Conservation (phyloP, 257 asterid genomes). For the Pogostemon cablin region DNA sequence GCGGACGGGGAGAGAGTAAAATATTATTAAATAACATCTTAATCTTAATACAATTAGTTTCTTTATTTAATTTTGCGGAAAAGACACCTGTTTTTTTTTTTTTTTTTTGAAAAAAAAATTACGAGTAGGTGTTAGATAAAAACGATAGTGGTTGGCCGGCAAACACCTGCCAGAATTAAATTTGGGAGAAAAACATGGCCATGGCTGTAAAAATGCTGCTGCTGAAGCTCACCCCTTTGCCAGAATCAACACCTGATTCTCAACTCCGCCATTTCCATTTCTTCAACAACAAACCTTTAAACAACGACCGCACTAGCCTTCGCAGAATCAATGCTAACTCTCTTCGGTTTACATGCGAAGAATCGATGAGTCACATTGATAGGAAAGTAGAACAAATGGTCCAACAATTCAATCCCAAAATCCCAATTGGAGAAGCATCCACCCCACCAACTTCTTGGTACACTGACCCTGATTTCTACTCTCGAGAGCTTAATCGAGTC, state of each 20-base stretch:
- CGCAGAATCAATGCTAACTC: not conserved
- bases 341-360: not conserved
- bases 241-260: too few relatives aligned
- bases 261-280: constrained; percentile 19
- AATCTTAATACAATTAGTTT: too few relatives aligned
- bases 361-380: constrained; percentile 15
- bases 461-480: constrained; percentile 62
- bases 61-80: too few relatives aligned
- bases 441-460: constrained; percentile 92
- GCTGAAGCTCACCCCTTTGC: constrained; percentile 28
- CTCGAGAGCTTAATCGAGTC: constrained; percentile 60
- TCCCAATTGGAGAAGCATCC: constrained; percentile 66
- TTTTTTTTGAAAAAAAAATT: too few relatives aligned
- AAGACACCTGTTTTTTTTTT: too few relatives aligned
- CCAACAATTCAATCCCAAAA: constrained; percentile 61
- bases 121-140: too few relatives aligned
- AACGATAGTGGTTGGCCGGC: too few relatives aligned
- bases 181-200: too few relatives aligned
- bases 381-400: constrained; percentile 41
- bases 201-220: constrained; percentile 25
- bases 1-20: too few relatives aligned
- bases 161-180: too few relatives aligned
- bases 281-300: constrained; percentile 1
- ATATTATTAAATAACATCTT: too few relatives aligned
- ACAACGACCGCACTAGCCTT: not conserved